Base-by-base conservation (phyloP, 805 yeast species). In the Candida ovalis region DNA sequence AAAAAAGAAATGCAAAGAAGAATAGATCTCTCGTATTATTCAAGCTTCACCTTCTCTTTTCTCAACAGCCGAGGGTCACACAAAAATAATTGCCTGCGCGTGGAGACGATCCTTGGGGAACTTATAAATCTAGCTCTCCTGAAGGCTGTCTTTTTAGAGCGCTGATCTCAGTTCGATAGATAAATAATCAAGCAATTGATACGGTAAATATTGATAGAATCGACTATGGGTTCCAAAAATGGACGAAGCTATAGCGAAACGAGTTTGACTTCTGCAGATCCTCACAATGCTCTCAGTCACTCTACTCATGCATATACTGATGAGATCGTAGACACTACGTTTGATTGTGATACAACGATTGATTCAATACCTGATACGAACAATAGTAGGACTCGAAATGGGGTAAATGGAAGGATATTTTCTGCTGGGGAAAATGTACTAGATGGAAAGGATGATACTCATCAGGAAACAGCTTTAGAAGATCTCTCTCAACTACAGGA, bases 371-470 rank as follows among this genome's bases (percentile, higher is more conserved):
- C 21, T 18, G 12, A 42, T 13, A 2, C 2, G 42, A 42, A 21
- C 35, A 39, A 19, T 54, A 49, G 21, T 55, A 49, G 27, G 57
- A 19, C 10, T 23, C 18, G 15, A 23, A 37, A 22, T 6, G 24
- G 15, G 15, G 18, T 3, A 8, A 3, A 10, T n/a, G 30, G 23
- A 3, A 1, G 3, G 18, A 23, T 6, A 13, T 3, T n/a, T 17
- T 10, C 13, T n/a, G 5, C 27, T 7, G 41, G 23, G 6, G 41
- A n/a, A n/a, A 18, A 18, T 35, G 5, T 35, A 15, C 28, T 39
- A 62, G 35, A 75, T 72, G 0, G 74, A 75, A 1, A 37, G 9
- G 17, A 37, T 19, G n/a, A 37, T 18, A 37, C 4, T 9, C 15
- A 30, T 12, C 35, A 8, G 15, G 35, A 30, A 30, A 12, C 35